Evolutionary conservation across 495 filamentous ascomycete species (phyloP).

Genomic region (Tuber calosporum): DNA sequence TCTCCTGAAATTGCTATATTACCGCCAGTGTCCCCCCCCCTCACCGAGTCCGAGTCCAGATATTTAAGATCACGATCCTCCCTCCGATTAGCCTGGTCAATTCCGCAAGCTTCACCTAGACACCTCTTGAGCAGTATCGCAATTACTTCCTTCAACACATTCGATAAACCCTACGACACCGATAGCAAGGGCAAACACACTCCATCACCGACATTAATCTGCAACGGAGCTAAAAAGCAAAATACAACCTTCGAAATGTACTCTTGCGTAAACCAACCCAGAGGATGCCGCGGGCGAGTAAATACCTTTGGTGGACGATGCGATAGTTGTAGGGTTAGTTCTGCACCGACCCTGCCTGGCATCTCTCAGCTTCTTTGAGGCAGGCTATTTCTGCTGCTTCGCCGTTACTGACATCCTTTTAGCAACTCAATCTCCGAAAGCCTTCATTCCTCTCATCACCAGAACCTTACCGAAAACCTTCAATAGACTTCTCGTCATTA

Average conservation of each 20-base stretch:
- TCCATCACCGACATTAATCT: not conserved
- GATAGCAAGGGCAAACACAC: slow-evolving; percentile 7
- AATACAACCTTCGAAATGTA: slow-evolving; percentile 34
- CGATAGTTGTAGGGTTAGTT: slow-evolving; percentile 39
- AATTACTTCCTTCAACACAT: slow-evolving; percentile 12
- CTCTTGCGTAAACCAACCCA: slow-evolving; percentile 41
- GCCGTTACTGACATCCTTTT: slow-evolving; percentile 6
- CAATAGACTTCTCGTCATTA: slow-evolving; percentile 38
- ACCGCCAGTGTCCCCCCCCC: not conserved
- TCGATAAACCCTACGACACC: slow-evolving; percentile 11
- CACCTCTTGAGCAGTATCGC: slow-evolving; percentile 4
- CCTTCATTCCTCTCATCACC: slow-evolving; percentile 32
- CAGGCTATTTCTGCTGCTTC: not conserved
- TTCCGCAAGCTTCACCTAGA: slow-evolving; percentile 15
- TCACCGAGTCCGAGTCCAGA: slow-evolving; percentile 4
- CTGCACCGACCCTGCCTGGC: not conserved
- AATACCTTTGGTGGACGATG: slow-evolving; percentile 38
- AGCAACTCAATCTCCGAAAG: slow-evolving; percentile 42
- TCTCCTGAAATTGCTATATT: slow-evolving; percentile 28
- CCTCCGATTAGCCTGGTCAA: slow-evolving; percentile 17
- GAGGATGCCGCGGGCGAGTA: slow-evolving; percentile 42
- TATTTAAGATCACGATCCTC: slow-evolving; percentile 24
- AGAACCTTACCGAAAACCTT: slow-evolving; percentile 29
- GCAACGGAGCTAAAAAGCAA: slow-evolving; percentile 3
- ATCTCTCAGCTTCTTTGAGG: not conserved